Conservation (phyloP, 1,284 basidiomycete genomes). For the Malassezia sympodialis region DNA sequence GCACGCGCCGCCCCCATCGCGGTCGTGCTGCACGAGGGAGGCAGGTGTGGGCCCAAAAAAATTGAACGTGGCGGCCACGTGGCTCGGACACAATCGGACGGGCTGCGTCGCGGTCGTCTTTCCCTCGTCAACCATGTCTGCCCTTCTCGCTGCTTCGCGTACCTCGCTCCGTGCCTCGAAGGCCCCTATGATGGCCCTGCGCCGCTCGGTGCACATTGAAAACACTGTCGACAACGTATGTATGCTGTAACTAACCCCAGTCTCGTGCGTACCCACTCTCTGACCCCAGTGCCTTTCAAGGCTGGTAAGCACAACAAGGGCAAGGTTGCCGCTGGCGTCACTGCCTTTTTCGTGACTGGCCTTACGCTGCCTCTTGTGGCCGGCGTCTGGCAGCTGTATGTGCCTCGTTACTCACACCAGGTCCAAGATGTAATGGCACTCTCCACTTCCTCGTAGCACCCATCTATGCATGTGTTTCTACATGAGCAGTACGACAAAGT, state of each 20-base stretch:
- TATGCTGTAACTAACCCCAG: constrained; percentile 12
- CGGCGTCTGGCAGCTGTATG: constrained; percentile 39
- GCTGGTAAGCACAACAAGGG: constrained; percentile 39
- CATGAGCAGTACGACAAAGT: constrained; percentile 60
- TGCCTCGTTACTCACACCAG: not conserved
- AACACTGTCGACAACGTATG: constrained; percentile 44
- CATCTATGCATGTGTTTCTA: constrained; percentile 10
- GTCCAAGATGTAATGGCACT: constrained; percentile 9
- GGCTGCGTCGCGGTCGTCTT: not conserved
- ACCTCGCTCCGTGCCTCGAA: constrained; percentile 29
- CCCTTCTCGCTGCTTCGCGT: constrained; percentile 30
- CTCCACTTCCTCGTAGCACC: constrained; percentile 1
- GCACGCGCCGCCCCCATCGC: not conserved
- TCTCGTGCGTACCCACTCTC: constrained; percentile 18
- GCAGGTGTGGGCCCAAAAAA: not conserved
- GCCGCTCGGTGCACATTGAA: constrained; percentile 42
- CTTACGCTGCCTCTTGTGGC: constrained; percentile 40
- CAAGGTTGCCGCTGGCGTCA: constrained; percentile 29
- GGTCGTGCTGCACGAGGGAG: not conserved
- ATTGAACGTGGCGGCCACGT: constrained; percentile 5
- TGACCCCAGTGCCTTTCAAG: constrained; percentile 36
- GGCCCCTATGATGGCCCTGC: constrained; percentile 18
- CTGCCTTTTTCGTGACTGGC: constrained; percentile 35
- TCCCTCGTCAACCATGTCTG: constrained; percentile 23
- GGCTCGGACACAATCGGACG: constrained; percentile 3